These are phyloP conservation scores for Tricholoma matsutake DNA, from an alignment of 768 basidiomycete species.

Conservation along the genomic window DNA sequence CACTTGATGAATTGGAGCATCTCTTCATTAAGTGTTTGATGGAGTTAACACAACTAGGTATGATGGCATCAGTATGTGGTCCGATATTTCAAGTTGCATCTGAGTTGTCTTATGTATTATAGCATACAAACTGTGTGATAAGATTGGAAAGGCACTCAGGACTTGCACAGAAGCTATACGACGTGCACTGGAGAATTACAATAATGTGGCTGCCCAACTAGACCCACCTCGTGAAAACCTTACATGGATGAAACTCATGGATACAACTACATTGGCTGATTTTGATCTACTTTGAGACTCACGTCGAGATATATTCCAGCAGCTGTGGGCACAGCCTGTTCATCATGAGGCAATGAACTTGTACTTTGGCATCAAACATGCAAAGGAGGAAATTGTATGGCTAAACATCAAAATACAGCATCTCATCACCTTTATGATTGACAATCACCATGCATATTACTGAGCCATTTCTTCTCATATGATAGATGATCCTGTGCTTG, in stretches of 20 bases:
- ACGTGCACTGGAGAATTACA: conserved; percentile 29
- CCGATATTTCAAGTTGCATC: too few relatives aligned
- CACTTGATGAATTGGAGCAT: too few relatives aligned
- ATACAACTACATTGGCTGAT: neutral
- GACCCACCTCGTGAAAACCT: neutral
- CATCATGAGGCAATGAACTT: neutral
- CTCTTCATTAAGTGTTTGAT: too few relatives aligned
- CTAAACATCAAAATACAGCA: too few relatives aligned
- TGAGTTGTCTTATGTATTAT: too few relatives aligned
- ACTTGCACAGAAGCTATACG: too few relatives aligned
- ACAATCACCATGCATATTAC: neutral
- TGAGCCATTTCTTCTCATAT: neutral
- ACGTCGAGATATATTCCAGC: too few relatives aligned
- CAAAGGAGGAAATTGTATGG: neutral
- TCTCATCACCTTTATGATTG: too few relatives aligned
- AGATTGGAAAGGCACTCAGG: too few relatives aligned
- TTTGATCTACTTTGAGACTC: conserved; percentile 1
- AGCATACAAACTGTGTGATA: conserved; percentile 33
- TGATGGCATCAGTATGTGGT: too few relatives aligned
- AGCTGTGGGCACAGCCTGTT: neutral
- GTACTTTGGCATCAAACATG: neutral
- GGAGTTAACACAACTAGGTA: too few relatives aligned
- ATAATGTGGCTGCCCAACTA: conserved; percentile 19
- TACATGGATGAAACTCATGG: neutral
- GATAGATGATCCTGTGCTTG: neutral